These are phyloP conservation scores for Colletotrichum somersetense DNA, from an alignment of 2,329 filamentous ascomycete species.

Conservation along the genomic window DNA sequence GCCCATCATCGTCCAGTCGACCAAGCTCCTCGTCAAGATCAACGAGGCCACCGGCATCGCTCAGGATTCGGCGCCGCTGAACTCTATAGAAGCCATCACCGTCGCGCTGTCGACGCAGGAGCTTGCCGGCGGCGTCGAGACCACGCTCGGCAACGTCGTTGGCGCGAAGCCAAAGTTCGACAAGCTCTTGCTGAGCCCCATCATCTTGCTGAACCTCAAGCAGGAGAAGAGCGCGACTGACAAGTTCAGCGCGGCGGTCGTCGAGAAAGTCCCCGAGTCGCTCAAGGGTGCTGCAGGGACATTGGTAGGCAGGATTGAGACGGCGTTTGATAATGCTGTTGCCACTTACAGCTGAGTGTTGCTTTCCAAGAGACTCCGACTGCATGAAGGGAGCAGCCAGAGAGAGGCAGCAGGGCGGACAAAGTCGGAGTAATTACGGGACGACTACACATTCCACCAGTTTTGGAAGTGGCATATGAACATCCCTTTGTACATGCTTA, in stretches of 20 bases:
- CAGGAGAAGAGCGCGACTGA: slow-evolving; percentile 55
- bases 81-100: slow-evolving; percentile 53
- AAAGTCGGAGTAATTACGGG: background rate
- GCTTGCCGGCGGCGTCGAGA: slow-evolving; percentile 54
- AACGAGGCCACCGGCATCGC: slow-evolving; percentile 55
- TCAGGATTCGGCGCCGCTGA: slow-evolving; percentile 53
- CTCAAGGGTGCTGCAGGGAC: slow-evolving; percentile 50
- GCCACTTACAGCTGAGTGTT: slow-evolving; percentile 45
- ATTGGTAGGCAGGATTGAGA: slow-evolving; percentile 55
- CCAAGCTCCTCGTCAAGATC: slow-evolving; percentile 55
- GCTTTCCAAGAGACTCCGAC: background rate
- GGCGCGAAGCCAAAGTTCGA: slow-evolving; percentile 59
- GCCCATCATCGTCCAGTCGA: slow-evolving; percentile 56
- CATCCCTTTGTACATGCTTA: background rate
- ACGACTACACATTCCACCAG: background rate
- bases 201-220: slow-evolving; percentile 58
- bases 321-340: slow-evolving; percentile 55
- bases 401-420: background rate
- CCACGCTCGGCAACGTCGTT: slow-evolving; percentile 55
- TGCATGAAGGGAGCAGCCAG: background rate
- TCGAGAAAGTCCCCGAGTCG: slow-evolving; percentile 55
- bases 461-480: background rate
- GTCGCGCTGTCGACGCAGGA: slow-evolving; percentile 54
- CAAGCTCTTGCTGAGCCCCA: slow-evolving; percentile 54
- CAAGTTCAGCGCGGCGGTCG: slow-evolving; percentile 53